Base-by-base conservation (phyloP, 2,329 filamentous ascomycete species). In the Ophiosphaerella herpotricha region DNA sequence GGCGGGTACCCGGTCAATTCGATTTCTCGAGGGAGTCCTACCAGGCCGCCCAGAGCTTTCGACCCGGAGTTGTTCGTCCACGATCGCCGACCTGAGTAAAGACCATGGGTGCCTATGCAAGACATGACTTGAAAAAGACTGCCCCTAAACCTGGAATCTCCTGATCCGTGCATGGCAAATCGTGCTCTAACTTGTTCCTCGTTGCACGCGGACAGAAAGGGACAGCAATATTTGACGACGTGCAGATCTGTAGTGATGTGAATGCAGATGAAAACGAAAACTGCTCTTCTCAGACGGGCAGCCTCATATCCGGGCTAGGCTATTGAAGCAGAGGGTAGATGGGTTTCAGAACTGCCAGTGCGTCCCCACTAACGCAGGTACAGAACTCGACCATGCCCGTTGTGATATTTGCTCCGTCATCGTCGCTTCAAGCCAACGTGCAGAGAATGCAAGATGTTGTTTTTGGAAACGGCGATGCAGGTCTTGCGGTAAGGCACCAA, bases 321-420 rank as follows among this genome's bases (percentile, higher is more conserved):
- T 56, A 48, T 58, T 47, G 26, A 57, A 52, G 51, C 50, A 53
- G 49, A 56, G 50, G 54, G 50, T 53, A 62, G 50, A 62, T 52
- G 61, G 50, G 68, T 72, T 71, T 72, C 69, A 71, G 64, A 57
- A 59, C 43, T 48, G 55, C 54, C 46, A 55, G 48, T 57, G 52
- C 51, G 48, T 46, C 54, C 56, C 58, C 60, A 57, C 70, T 72
- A 72, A 67, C 60, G 70, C 69, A 73, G 70, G 70, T 73, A 72
- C 70, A 58, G 54, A 47, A 36, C 46, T 58, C 42, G 40, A 59
- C 57, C 54, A 50, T 59, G 64, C 70, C 52, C 66, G 71, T 65
- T 44, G 13, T 37, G 67, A 60, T 57, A 55, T 62, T 68, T 71
- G 57, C 65, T 66, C 68, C 70, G 70, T 24, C 21, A 41, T 31